Evolutionary conservation across 2,329 filamentous ascomycete genomes (phyloP), one percentile per base, ranked within the genome.

Genomic region (Verticillium nubilum): DNA sequence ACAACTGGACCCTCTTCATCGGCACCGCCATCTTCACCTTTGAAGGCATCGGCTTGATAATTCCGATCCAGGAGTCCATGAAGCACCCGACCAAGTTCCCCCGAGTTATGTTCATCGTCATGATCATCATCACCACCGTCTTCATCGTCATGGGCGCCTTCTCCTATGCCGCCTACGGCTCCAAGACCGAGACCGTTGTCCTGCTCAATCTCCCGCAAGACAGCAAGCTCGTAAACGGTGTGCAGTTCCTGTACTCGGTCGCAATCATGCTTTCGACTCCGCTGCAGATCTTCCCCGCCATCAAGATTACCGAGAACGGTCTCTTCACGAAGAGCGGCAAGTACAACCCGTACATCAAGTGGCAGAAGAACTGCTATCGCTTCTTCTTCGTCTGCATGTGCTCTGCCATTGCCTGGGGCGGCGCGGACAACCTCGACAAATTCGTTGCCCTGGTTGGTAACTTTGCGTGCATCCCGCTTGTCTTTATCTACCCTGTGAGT

Each of bases 311-410:
- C 33, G 93, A 96, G 75, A 97, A 96, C 67, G 92, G 92, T 65
- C 81, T 98, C 6, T 99, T 98, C 74, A 96, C 91, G 26, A 84
- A 90, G 70, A 97, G 92, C 63, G 93, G 95, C 67, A 99, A 99
- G 76, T 97, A 97, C 78, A 97, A 98, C 71, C 93, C 92, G 0
- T 95, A 91, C 71, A 96, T 99, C 80, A 99, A 99, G 79, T 99
- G 95, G 95, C 91, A 98, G 82, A 99, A 99, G 86, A 99, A 99
- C 67, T 79, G 89, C 33, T 99, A 97, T 80, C 89, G 95, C 58
- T 99, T 98, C 80, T 88, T 94, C 70, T 86, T 97, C 63, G 95
- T 98, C 56, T 85, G 91, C 68, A 75, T 95, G 26, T 98, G 95
- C 69, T 90, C 93, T 0, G 76, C 87, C 60, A 89, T 99, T 65